Conservation (phyloP, 768 basidiomycete genomes). For the Russula sp. region DNA sequence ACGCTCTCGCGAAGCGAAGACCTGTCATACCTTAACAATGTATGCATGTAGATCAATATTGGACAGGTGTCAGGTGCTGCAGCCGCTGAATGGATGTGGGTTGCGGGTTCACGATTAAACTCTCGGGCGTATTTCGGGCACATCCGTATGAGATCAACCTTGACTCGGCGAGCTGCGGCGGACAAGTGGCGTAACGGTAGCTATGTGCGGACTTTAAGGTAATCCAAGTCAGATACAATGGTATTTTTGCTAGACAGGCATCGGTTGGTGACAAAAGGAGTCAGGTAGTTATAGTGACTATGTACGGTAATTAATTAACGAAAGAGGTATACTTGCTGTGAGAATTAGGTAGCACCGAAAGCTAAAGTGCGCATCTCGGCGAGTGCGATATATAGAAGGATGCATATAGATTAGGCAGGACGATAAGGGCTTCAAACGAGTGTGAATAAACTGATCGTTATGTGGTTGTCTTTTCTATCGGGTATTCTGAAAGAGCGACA, state of each 20-base stretch:
- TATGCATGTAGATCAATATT: not conserved
- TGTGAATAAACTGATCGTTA: conserved; percentile 3
- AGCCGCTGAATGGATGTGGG: not conserved
- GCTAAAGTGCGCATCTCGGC: not conserved
- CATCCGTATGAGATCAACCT: not conserved
- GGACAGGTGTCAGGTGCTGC: not conserved
- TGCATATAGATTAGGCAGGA: conserved; percentile 3
- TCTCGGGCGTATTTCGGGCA: not conserved
- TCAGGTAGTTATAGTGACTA: conserved; percentile 20
- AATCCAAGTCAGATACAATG: conserved; percentile 5
- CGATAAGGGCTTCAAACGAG: conserved; percentile 3
- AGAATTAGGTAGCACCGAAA: not conserved
- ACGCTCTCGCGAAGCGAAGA: not conserved
- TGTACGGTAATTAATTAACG: conserved; percentile 7
- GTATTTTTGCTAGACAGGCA: not conserved
- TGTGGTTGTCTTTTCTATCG: conserved; percentile 7
- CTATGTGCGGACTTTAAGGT: not conserved
- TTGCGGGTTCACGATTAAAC: not conserved
- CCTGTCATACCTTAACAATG: conserved; percentile 5
- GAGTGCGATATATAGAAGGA: not conserved
- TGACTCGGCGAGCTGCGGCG: not conserved
- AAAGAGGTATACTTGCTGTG: not conserved
- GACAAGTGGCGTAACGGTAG: conserved; percentile 5
- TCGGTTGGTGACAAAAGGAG: conserved; percentile 15
- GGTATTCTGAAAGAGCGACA: not conserved